Evolutionary conservation across 2,329 filamentous ascomycete species (phyloP), one percentile per base, ranked within the genome.

Genomic region (Talaromyces pinophilus): DNA sequence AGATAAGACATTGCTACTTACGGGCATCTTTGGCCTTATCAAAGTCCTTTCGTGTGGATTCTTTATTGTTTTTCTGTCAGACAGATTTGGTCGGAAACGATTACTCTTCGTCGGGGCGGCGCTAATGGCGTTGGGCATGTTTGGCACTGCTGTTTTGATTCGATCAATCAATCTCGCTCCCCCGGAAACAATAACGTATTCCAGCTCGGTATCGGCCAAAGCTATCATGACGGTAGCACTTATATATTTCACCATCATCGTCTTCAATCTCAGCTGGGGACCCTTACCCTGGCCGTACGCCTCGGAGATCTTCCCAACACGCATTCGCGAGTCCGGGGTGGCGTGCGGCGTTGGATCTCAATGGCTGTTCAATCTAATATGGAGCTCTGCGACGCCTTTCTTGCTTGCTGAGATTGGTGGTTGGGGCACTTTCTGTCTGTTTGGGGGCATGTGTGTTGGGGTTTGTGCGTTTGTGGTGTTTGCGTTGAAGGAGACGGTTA

Each of bases 221-320:
- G 44, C 52, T 5, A 83, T 85, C 38, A 80, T 80, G 2, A 87
- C 83, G 0, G 78, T 87, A 1, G 80, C 81, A 0, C 74, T 87
- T 13, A 86, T 87, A 63, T 87, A 86, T 70, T 75, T 86, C 4
- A 83, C 84, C 67, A 83, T 86, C 30, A 81, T 86, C 52, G 67
- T 73, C 13, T 81, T 78, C 69, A 80, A 80, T 55, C 74, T 79
- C 67, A 79, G 76, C 52, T 80, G 79, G 78, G 78, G 78, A 0
- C 77, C 78, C 0, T 70, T 78, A 0, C 75, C 76, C 1, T 80
- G 79, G 79, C 76, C 78, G 0, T 80, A 77, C 68, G 72, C 72
- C 4, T 73, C 74, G 6, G 78, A 76, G 68, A 77, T 80, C 57
- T 80, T 80, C 69, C 75, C 76, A 8, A 75, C 73, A 1, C 74